phyloP scores from a whole-genome alignment of 768 basidiomycete genomes.

The Holtermannia corniformis region DNA sequence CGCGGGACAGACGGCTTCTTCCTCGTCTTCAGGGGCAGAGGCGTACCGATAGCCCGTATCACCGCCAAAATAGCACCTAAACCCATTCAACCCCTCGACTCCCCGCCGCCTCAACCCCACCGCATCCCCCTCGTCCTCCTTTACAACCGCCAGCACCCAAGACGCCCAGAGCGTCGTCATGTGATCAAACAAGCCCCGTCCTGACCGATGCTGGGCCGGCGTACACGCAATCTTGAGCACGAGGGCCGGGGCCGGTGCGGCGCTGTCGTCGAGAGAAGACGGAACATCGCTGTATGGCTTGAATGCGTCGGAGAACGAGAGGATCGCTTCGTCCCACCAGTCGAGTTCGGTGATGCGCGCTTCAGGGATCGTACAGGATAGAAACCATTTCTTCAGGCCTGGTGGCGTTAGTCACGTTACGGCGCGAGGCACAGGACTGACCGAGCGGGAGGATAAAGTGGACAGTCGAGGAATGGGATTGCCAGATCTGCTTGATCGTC shows the following conservation, averaged over 20 bases:
- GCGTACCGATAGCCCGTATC: slow-evolving; percentile 41
- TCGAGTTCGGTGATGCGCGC: slow-evolving; percentile 35
- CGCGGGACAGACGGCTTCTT: slow-evolving; percentile 36
- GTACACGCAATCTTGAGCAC: slow-evolving; percentile 36
- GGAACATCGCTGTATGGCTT: neutral
- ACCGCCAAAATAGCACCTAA: slow-evolving; percentile 36
- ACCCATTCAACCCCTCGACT: slow-evolving; percentile 30
- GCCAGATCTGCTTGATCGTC: slow-evolving; percentile 37
- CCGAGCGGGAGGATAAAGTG: slow-evolving; percentile 40
- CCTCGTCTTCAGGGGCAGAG: slow-evolving; percentile 25
- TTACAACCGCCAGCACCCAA: slow-evolving; percentile 35
- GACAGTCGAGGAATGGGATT: slow-evolving; percentile 27
- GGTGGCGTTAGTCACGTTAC: neutral
- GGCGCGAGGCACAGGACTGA: slow-evolving; percentile 3
- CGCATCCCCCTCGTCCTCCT: slow-evolving; percentile 7
- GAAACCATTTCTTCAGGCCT: slow-evolving; percentile 39
- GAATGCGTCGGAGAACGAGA: slow-evolving; percentile 16
- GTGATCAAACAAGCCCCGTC: slow-evolving; percentile 36
- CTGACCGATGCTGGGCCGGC: slow-evolving; percentile 40
- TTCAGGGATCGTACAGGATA: slow-evolving; percentile 24
- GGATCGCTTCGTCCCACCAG: slow-evolving; percentile 36
- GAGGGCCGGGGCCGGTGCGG: slow-evolving; percentile 6
- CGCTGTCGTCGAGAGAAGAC: neutral
- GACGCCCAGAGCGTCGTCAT: slow-evolving; percentile 40
- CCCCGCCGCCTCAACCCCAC: slow-evolving; percentile 11